phyloP scores from a whole-genome alignment of 768 basidiomycete species.

The Heimioporus sp. region DNA sequence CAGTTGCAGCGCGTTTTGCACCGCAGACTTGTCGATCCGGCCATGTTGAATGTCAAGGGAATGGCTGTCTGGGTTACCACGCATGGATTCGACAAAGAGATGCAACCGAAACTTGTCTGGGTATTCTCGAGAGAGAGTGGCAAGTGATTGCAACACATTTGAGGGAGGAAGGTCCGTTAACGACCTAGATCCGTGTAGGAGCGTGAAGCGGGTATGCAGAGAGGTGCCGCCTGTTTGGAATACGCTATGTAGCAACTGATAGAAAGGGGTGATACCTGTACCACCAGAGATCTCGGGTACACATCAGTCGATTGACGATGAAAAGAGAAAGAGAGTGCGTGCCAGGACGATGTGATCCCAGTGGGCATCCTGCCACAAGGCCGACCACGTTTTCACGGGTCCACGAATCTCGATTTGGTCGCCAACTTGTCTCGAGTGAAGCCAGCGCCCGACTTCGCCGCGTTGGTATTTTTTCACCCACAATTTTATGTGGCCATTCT shows the following conservation, averaged over 20 bases:
- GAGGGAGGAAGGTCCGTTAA: conserved; percentile 69
- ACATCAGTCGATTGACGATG: background rate
- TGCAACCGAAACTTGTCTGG: conserved; percentile 56
- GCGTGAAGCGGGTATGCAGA: conserved; percentile 56
- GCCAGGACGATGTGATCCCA: conserved; percentile 88
- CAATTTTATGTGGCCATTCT: conserved; percentile 63
- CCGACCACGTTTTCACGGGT: conserved; percentile 64
- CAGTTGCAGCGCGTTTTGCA: conserved; percentile 43
- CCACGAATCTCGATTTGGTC: conserved; percentile 76
- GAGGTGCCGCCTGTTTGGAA: conserved; percentile 34
- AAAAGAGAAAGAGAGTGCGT: conserved; percentile 2
- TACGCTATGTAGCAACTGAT: conserved; percentile 63
- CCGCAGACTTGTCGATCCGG: conserved; percentile 49
- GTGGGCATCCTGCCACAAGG: conserved; percentile 43
- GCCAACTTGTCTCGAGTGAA: conserved; percentile 66
- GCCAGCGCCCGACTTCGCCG: conserved; percentile 83
- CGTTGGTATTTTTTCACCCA: conserved; percentile 81
- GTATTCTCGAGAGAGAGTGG: conserved; percentile 43
- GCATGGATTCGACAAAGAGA: conserved; percentile 58
- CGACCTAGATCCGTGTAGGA: conserved; percentile 68
- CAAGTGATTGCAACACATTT: conserved; percentile 52
- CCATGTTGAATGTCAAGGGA: conserved; percentile 40
- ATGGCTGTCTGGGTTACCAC: conserved; percentile 16
- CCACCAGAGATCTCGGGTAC: conserved; percentile 76
- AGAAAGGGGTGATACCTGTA: conserved; percentile 85